Evolutionary conservation across 108 stramenopile species (phyloP).

Genomic region (Nitzschia palea): DNA sequence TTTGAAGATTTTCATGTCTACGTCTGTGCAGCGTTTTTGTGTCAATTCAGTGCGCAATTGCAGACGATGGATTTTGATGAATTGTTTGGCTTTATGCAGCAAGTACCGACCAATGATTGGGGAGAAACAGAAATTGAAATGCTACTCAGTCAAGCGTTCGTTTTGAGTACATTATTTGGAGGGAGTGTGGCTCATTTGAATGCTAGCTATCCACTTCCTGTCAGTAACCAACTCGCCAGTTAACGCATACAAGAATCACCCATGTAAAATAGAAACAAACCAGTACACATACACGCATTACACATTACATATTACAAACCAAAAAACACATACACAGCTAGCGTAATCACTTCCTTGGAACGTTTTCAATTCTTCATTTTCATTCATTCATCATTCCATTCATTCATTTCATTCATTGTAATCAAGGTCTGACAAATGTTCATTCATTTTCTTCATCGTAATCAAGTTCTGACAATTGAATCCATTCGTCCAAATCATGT

Average conservation of each 20-base stretch:
- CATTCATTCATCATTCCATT: no score
- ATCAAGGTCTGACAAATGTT: no score
- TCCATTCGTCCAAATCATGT: conserved; percentile 17
- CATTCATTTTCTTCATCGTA: not conserved
- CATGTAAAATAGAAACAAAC: no score
- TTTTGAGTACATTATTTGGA: conserved; percentile 83
- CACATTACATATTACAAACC: no score
- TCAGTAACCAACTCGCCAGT: no score
- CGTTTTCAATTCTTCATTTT: no score
- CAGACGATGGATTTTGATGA: conserved; percentile 92
- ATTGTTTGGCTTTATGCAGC: conserved; percentile 94
- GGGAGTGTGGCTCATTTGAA: conserved; percentile 85
- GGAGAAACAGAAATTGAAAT: conserved; percentile 86
- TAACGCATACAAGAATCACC: no score
- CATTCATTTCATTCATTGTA: no score
- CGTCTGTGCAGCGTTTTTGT: conserved; percentile 96
- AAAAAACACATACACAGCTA: no score
- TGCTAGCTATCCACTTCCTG: no score
- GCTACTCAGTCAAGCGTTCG: conserved; percentile 79
- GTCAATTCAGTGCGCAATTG: conserved; percentile 87
- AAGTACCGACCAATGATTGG: conserved; percentile 79
- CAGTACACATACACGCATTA: no score
- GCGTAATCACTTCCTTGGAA: no score
- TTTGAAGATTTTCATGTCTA: conserved; percentile 98
- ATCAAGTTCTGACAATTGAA: not conserved